phyloP scores from a whole-genome alignment of 169 alveolate species.

The Plasmodium vinckei region DNA sequence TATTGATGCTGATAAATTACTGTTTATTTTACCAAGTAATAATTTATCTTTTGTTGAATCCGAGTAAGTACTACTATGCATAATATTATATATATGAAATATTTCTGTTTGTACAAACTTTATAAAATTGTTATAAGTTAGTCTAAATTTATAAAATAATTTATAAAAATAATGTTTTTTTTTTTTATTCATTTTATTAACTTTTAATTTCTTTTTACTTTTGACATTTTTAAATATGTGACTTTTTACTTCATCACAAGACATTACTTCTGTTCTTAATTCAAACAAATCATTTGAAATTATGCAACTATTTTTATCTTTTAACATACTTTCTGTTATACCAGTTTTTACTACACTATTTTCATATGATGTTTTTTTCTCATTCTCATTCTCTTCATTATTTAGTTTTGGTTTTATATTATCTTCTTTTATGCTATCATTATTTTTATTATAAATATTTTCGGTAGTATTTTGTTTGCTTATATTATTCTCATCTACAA shows the following conservation, averaged over 20 bases:
- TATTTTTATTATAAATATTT: no score
- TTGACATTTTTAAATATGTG: slow-evolving; percentile 44
- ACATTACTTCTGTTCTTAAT: slow-evolving; percentile 57
- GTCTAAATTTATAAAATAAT: slow-evolving; percentile 59
- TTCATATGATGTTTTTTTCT: no score
- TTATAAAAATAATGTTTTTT: slow-evolving; percentile 69
- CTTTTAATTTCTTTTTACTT: slow-evolving; percentile 58
- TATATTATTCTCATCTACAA: no score
- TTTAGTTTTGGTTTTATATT: no score
- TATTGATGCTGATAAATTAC: slow-evolving; percentile 67
- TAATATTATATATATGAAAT: slow-evolving; percentile 50
- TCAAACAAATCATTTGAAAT: slow-evolving; percentile 42
- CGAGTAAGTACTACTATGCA: slow-evolving; percentile 49
- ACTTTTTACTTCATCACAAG: slow-evolving; percentile 69
- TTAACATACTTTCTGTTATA: neutral
- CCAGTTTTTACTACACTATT: neutral
- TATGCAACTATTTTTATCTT: neutral
- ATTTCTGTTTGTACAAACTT: slow-evolving; percentile 63
- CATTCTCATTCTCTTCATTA: no score
- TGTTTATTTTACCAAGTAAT: slow-evolving; percentile 30
- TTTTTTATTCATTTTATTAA: slow-evolving; percentile 48
- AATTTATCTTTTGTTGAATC: slow-evolving; percentile 58
- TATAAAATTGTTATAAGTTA: slow-evolving; percentile 38
- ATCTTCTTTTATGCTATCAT: no score
- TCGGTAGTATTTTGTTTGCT: no score